Percentiles rank a stretch among this genome's conserved stretches.
These are phyloP conservation scores for Solanum appendiculatum DNA, from an alignment of 257 asterid species.

Conservation along the genomic window DNA sequence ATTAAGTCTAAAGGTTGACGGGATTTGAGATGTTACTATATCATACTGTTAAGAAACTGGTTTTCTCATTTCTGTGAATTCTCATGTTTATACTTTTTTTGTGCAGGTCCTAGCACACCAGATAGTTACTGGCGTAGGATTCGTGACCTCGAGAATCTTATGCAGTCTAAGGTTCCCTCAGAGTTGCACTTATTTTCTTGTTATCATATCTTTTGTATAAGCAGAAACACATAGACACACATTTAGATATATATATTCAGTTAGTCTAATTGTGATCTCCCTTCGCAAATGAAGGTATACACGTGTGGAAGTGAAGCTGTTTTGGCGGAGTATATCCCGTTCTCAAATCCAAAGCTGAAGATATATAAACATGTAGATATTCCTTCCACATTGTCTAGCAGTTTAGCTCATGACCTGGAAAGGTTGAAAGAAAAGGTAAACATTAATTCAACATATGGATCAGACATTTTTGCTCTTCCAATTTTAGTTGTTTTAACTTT, in stretches of 20 bases:
- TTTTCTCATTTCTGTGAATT: not conserved
- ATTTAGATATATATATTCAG: not conserved
- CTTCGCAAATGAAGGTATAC: constrained; percentile 48
- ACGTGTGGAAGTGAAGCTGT: constrained; percentile 50
- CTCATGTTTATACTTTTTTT: not conserved
- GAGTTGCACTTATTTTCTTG: not conserved
- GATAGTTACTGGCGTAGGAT: constrained; percentile 42
- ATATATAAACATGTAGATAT: constrained; percentile 20
- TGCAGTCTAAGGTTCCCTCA: constrained; percentile 72
- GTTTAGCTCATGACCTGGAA: constrained; percentile 14
- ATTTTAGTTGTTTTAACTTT: constrained; percentile 2
- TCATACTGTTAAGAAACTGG: not conserved
- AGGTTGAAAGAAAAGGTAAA: constrained; percentile 34
- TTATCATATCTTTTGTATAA: not conserved
- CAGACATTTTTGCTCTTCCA: too few relatives aligned
- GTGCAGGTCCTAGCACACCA: constrained; percentile 34
- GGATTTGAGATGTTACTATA: not conserved
- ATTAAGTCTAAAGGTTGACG: constrained; percentile 72
- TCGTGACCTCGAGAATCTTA: constrained; percentile 51
- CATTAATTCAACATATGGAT: not conserved
- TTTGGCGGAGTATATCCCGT: constrained; percentile 35
- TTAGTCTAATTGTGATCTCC: not conserved
- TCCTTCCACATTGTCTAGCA: constrained; percentile 8
- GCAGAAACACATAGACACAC: not conserved
- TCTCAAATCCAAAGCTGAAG: constrained; percentile 48